These are phyloP conservation scores for Artemisia tridentata DNA, from an alignment of 129 eudicot genomes.

Conservation along the genomic window DNA sequence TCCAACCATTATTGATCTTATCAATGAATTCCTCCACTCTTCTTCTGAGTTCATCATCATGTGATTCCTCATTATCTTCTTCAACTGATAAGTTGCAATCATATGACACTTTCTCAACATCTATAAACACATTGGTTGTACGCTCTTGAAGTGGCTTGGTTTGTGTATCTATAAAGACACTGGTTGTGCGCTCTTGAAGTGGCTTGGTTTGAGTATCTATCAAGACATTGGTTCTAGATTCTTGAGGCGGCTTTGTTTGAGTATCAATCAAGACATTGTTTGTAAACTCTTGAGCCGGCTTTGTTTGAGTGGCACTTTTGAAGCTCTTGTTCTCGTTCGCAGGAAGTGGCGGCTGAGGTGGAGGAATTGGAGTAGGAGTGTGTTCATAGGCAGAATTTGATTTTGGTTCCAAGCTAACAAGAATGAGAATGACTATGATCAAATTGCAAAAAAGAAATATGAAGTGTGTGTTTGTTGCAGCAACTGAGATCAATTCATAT, in stretches of 20 bases:
- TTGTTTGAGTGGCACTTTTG: constrained; percentile 2
- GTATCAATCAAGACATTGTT: too few species aligned
- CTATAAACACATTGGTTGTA: constrained; percentile 21
- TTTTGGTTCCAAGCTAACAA: constrained; percentile 40
- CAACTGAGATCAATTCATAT: constrained; percentile 49
- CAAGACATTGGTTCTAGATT: constrained; percentile 15
- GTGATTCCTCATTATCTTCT: constrained; percentile 26
- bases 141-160: too few species aligned
- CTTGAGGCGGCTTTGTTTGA: neutral
- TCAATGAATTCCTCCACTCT: constrained; percentile 73
- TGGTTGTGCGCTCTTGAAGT: too few species aligned
- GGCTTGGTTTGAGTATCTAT: too few species aligned
- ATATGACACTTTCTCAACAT: constrained; percentile 16
- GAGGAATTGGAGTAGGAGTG: constrained; percentile 11
- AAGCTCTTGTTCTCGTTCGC: neutral
- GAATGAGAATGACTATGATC: constrained; percentile 50
- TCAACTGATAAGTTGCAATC: constrained; percentile 17
- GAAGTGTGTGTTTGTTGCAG: constrained; percentile 45
- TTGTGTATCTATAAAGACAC: too few species aligned
- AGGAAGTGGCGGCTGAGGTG: neutral
- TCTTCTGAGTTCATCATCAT: constrained; percentile 65
- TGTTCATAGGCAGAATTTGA: constrained; percentile 19
- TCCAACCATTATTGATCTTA: constrained; percentile 62
- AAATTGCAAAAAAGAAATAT: constrained; percentile 65
- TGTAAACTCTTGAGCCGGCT: too few species aligned